These are phyloP conservation scores for Ophiostoma quercus DNA, from an alignment of 2,329 filamentous ascomycete species.

Conservation along the genomic window DNA sequence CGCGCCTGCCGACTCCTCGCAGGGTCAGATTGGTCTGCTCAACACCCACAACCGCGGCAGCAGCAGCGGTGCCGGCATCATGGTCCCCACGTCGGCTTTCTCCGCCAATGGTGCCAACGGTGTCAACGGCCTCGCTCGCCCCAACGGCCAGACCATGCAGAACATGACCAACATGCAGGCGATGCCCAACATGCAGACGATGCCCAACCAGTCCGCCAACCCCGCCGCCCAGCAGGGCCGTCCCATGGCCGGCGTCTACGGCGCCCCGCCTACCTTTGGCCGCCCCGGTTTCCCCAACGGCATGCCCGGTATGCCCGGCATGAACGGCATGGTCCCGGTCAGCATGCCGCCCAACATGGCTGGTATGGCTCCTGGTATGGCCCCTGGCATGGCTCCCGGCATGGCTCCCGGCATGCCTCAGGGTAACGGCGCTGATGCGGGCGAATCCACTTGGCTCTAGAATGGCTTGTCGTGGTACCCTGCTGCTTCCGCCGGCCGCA, in stretches of 20 bases:
- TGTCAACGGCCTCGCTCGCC: slow-evolving; percentile 30
- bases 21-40: slow-evolving; percentile 51
- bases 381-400: slow-evolving; percentile 21
- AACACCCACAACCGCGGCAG: slow-evolving; percentile 38
- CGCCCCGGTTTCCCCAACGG: slow-evolving; percentile 22
- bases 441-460: slow-evolving; percentile 31
- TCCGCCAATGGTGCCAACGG: slow-evolving; percentile 31
- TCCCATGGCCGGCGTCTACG: slow-evolving; percentile 23
- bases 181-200: slow-evolving; percentile 29
- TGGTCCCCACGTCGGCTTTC: slow-evolving; percentile 31
- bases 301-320: slow-evolving; percentile 16
- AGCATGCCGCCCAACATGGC: slow-evolving; percentile 24
- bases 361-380: slow-evolving; percentile 26
- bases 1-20: slow-evolving; percentile 49
- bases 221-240: slow-evolving; percentile 17
- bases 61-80: slow-evolving; percentile 29
- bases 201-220: neutral
- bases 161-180: slow-evolving; percentile 27
- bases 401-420: slow-evolving; percentile 17
- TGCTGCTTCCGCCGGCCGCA: slow-evolving; percentile 8
- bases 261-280: slow-evolving; percentile 26
- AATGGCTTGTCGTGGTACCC: slow-evolving; percentile 25
- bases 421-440: slow-evolving; percentile 28
- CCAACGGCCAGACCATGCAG: slow-evolving; percentile 33
- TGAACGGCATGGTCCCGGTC: slow-evolving; percentile 19